These are phyloP conservation scores for Glycyrrhiza uralensis DNA, from an alignment of 306 rosid species.

Conservation along the genomic window DNA sequence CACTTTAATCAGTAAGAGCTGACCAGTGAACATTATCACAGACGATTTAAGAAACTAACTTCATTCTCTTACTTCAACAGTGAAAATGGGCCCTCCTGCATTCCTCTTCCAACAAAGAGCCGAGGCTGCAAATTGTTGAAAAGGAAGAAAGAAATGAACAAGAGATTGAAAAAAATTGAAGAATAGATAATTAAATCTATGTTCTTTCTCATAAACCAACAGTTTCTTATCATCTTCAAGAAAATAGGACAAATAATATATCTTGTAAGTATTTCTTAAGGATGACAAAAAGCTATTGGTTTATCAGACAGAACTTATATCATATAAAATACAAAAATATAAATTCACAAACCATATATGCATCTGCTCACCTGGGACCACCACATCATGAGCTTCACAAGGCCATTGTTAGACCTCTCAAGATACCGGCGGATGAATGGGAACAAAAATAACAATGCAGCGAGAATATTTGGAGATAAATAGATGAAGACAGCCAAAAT, in stretches of 20 bases:
- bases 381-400: constrained; percentile 82
- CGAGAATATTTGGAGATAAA: constrained; percentile 87
- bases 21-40: constrained; percentile 23
- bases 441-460: constrained; percentile 67
- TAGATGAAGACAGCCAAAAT: constrained; percentile 77
- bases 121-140: constrained; percentile 60
- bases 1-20: constrained; percentile 26
- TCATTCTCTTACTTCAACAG: constrained; percentile 62
- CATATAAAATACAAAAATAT: background rate
- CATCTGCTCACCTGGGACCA: constrained; percentile 84
- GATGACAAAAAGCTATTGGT: constrained; percentile 7
- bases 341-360: constrained; percentile 13
- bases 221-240: constrained; percentile 8
- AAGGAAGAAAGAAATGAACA: background rate
- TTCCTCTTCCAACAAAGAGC: constrained; percentile 98
- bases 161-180: background rate
- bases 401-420: constrained; percentile 59
- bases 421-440: constrained; percentile 76
- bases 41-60: constrained; percentile 25
- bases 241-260: background rate
- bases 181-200: background rate
- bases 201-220: constrained; percentile 20
- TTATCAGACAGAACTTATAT: background rate
- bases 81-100: constrained; percentile 85
- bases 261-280: constrained; percentile 7